Evolutionary conservation across 495 filamentous ascomycete species (phyloP).

Genomic region (Ascodesmis nigricans): DNA sequence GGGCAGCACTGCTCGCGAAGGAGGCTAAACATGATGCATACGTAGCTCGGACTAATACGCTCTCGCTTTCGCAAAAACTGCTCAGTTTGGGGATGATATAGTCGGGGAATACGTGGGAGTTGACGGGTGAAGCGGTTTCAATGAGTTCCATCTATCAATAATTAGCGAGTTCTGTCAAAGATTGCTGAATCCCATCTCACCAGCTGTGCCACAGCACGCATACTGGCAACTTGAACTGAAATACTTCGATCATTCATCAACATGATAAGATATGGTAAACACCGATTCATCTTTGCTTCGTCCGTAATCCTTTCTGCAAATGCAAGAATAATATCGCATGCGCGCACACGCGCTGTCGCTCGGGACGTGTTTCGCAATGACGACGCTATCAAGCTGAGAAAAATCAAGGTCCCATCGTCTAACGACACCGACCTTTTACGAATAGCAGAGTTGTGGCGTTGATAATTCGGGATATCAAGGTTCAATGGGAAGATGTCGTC

Average conservation of each 20-base stretch:
- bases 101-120: slow-evolving; percentile 85
- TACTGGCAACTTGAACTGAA: slow-evolving; percentile 59
- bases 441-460: slow-evolving; percentile 32
- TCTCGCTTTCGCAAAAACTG: slow-evolving; percentile 39
- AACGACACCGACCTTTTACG: slow-evolving; percentile 26
- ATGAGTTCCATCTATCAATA: slow-evolving; percentile 53
- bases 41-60: slow-evolving; percentile 54
- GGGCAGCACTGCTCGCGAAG: slow-evolving; percentile 67
- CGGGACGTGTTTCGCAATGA: slow-evolving; percentile 75
- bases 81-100: slow-evolving; percentile 77
- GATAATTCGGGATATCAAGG: slow-evolving; percentile 69
- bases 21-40: slow-evolving; percentile 86
- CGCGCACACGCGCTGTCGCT: slow-evolving; percentile 65
- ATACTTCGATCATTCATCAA: slow-evolving; percentile 62
- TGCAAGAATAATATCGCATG: slow-evolving; percentile 79
- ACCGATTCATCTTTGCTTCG: slow-evolving; percentile 87
- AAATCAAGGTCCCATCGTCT: slow-evolving; percentile 85
- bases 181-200: too few relatives aligned
- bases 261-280: slow-evolving; percentile 70
- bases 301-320: slow-evolving; percentile 84
- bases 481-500: slow-evolving; percentile 46
- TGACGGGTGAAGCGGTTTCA: slow-evolving; percentile 70
- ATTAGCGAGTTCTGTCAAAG: too few relatives aligned
- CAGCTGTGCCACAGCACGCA: slow-evolving; percentile 69
- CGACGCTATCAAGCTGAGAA: slow-evolving; percentile 67